Evolutionary conservation across 2,329 filamentous ascomycete genomes (phyloP).

Genomic region (Calonectria pseudoreteaudii): DNA sequence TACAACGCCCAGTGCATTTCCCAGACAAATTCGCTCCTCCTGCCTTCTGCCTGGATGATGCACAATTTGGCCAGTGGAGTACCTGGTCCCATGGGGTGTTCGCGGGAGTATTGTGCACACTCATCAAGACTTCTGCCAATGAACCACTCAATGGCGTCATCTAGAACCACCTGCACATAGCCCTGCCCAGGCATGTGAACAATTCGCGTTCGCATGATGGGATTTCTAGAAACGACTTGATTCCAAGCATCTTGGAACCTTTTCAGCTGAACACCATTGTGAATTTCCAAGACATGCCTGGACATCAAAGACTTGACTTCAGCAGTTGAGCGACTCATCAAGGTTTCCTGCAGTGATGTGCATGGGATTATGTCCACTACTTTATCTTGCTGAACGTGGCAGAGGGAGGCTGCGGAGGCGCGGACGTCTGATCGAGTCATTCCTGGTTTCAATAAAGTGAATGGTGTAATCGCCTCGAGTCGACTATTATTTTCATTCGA

Average conservation of each 20-base stretch:
- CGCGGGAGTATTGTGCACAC: background rate
- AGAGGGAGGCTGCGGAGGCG: background rate
- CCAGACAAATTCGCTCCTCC: background rate
- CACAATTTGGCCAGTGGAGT: background rate
- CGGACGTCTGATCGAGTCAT: background rate
- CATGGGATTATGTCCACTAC: background rate
- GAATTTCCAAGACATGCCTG: background rate
- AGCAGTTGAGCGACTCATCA: background rate
- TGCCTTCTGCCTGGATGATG: background rate
- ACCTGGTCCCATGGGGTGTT: background rate
- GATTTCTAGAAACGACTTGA: background rate
- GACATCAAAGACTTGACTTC: background rate
- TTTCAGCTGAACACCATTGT: background rate
- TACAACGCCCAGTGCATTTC: background rate
- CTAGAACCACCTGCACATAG: background rate
- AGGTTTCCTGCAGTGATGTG: background rate
- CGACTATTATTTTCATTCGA: background rate
- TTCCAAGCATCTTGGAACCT: background rate
- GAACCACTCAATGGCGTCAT: background rate
- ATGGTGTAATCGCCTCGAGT: background rate
- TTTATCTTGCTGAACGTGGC: background rate
- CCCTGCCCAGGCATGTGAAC: background rate
- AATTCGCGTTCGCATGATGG: background rate
- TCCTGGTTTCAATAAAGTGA: background rate
- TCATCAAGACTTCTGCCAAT: background rate